A percentile compares a stretch with the other conserved stretches of the same genome.
These are phyloP conservation scores for Plasmodium cynomolgi DNA, from an alignment of 169 alveolate species.

Conservation along the genomic window DNA sequence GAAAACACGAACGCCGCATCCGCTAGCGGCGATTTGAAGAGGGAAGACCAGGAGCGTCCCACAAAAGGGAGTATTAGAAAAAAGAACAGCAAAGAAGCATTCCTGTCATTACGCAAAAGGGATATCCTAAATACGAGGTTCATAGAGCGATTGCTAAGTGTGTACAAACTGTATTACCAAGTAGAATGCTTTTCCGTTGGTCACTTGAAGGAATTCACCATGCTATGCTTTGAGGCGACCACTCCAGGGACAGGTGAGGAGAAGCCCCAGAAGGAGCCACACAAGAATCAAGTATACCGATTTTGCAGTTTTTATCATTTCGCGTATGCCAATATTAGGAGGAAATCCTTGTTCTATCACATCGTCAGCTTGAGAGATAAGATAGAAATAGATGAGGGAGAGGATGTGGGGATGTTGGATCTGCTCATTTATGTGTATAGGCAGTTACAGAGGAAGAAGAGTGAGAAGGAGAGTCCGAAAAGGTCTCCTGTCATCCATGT, in stretches of 20 bases:
- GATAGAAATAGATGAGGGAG: background rate
- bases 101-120: background rate
- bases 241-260: background rate
- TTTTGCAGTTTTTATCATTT: constrained; percentile 6
- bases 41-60: background rate
- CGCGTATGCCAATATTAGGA: constrained; percentile 10
- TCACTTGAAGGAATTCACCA: constrained; percentile 9
- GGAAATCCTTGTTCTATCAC: background rate
- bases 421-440: constrained; percentile 3
- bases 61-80: background rate
- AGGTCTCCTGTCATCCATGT: background rate
- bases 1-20: background rate
- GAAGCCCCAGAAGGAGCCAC: background rate
- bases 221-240: background rate
- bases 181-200: background rate
- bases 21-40: background rate
- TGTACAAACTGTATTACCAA: constrained; percentile 26
- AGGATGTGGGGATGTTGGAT: background rate
- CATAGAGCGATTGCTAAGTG: background rate
- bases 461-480: background rate
- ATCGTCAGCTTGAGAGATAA: background rate
- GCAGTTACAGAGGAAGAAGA: background rate
- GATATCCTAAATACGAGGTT: background rate
- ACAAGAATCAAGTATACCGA: background rate
- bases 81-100: background rate